Percentiles rank a stretch among this genome's conserved stretches.
phyloP scores from a whole-genome alignment of 2,329 filamentous ascomycete genomes.

The Didymella exigua region DNA sequence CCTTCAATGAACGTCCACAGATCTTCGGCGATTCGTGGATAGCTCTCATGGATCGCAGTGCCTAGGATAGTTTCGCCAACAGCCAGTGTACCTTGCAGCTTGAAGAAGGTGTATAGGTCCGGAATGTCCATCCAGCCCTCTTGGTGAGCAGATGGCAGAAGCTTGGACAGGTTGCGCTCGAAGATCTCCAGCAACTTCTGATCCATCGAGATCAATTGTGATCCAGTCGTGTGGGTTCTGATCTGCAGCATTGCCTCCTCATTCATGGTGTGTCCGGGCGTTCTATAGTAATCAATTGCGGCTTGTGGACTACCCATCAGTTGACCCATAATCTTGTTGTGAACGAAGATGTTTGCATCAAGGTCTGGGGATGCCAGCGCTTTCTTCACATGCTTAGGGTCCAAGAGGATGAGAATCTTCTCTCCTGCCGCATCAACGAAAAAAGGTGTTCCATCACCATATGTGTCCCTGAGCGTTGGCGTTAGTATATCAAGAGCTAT shows the following conservation, averaged over 20 bases:
- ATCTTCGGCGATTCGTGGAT: conserved; percentile 17
- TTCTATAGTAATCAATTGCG: conserved; percentile 22
- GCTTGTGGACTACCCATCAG: conserved; percentile 24
- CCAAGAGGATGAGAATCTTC: conserved; percentile 21
- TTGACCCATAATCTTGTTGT: conserved; percentile 22
- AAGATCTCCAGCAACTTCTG: conserved; percentile 16
- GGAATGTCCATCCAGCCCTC: conserved; percentile 22
- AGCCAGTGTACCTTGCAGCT: conserved; percentile 13
- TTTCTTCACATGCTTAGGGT: conserved; percentile 23
- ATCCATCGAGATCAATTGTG: background rate
- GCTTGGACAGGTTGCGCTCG: conserved; percentile 9
- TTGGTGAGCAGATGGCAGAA: too few species aligned
- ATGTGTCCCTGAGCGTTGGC: conserved; percentile 18
- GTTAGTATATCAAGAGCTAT: too few species aligned
- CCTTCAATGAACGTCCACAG: conserved; percentile 26
- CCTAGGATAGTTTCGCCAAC: conserved; percentile 17
- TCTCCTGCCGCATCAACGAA: conserved; percentile 24
- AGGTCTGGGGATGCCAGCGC: conserved; percentile 10
- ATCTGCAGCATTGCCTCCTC: conserved; percentile 15
- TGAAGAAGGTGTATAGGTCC: conserved; percentile 20
- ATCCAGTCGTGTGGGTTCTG: conserved; percentile 11
- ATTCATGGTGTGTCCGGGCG: background rate
- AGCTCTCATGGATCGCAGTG: conserved; percentile 11
- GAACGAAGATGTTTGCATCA: conserved; percentile 24
- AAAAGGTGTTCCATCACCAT: conserved; percentile 23